Evolutionary conservation across 345 rosid genomes (phyloP).

Genomic region (Isatis tinctoria): DNA sequence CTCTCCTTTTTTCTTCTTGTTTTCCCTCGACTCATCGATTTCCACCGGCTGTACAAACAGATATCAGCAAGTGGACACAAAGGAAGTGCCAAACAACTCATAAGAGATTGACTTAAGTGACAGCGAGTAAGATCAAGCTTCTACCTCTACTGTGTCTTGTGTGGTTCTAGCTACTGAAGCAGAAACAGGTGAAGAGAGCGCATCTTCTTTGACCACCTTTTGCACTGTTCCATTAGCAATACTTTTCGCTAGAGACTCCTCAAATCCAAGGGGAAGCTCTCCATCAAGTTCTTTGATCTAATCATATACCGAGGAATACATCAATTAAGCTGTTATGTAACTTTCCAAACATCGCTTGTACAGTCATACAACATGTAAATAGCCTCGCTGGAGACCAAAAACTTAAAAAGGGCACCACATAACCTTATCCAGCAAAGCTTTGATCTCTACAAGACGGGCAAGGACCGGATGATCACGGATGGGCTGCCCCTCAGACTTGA

Average conservation of each 20-base stretch:
- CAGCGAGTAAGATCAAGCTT: background rate
- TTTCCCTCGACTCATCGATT: conserved; percentile 14
- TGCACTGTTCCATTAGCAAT: conserved; percentile 19
- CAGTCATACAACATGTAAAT: background rate
- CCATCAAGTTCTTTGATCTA: conserved; percentile 73
- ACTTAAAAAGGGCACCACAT: conserved; percentile 8
- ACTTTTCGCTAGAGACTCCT: conserved; percentile 46
- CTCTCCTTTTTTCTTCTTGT: conserved; percentile 32
- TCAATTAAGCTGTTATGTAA: background rate
- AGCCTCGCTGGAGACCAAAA: background rate
- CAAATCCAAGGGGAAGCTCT: conserved; percentile 57
- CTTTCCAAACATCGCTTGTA: background rate
- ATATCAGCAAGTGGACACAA: conserved; percentile 1
- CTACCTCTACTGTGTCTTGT: conserved; percentile 30
- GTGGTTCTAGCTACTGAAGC: conserved; percentile 14
- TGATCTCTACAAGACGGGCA: conserved; percentile 81
- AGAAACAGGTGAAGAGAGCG: conserved; percentile 32
- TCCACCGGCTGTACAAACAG: conserved; percentile 19
- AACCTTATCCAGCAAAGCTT: conserved; percentile 76
- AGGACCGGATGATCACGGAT: conserved; percentile 92
- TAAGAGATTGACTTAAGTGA: background rate
- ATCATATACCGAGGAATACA: background rate
- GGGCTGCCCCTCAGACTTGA: conserved; percentile 87
- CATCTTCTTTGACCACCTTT: conserved; percentile 26
- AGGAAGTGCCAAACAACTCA: background rate